Conservation (phyloP, 2,329 filamentous ascomycete species). For the Hypoxylon sp. region DNA sequence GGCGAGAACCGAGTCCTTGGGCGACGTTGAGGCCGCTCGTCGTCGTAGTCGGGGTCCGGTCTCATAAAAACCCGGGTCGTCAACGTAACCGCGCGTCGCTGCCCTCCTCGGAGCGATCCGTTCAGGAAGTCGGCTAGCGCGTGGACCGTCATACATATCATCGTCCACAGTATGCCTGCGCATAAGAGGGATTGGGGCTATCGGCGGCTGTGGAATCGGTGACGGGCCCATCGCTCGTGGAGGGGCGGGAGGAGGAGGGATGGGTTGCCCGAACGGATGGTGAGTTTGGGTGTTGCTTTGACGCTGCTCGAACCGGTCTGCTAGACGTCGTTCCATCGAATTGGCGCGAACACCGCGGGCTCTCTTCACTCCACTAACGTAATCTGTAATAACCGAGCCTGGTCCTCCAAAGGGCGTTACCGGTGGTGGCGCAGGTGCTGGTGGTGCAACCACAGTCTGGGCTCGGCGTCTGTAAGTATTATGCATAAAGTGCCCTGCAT, state of each 20-base stretch:
- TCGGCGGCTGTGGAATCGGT: conserved; percentile 47
- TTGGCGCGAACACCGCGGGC: conserved; percentile 59
- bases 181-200: conserved; percentile 53
- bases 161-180: conserved; percentile 61
- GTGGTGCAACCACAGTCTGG: conserved; percentile 57
- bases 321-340: conserved; percentile 66
- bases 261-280: conserved; percentile 48
- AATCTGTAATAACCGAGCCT: conserved; percentile 57
- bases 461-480: conserved; percentile 67
- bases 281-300: conserved; percentile 49
- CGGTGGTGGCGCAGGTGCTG: conserved; percentile 52
- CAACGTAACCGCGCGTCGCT: conserved; percentile 48
- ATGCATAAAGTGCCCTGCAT: conserved; percentile 72
- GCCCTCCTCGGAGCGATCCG: conserved; percentile 49
- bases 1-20: conserved; percentile 52
- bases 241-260: conserved; percentile 49
- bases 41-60: conserved; percentile 45
- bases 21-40: conserved; percentile 45
- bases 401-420: conserved; percentile 56
- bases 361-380: conserved; percentile 61
- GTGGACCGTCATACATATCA: conserved; percentile 56
- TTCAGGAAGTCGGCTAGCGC: conserved; percentile 53
- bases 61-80: conserved; percentile 48
- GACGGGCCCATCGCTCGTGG: conserved; percentile 54
- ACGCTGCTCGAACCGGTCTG: conserved; percentile 65